Conservation (phyloP, 768 basidiomycete genomes). For the Exidia glandulosa region DNA sequence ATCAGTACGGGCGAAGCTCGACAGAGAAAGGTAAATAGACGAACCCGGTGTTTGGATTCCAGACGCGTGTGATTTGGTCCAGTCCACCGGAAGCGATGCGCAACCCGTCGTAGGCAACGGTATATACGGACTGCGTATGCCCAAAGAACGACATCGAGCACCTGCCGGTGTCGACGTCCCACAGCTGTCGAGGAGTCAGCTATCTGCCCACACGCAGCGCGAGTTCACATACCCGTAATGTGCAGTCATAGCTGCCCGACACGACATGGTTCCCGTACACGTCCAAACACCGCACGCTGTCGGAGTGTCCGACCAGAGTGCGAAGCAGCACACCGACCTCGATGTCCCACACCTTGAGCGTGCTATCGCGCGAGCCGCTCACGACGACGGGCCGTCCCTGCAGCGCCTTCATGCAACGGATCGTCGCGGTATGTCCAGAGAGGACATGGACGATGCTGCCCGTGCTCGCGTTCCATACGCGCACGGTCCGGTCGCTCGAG, state of each 20-base stretch:
- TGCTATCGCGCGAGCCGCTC: conserved; percentile 79
- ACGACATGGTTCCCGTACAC: conserved; percentile 75
- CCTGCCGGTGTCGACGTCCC: conserved; percentile 83
- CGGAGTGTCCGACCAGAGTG: conserved; percentile 62
- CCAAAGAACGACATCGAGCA: conserved; percentile 75
- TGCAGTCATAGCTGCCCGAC: conserved; percentile 89
- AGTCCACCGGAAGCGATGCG: conserved; percentile 77
- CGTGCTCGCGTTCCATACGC: conserved; percentile 65
- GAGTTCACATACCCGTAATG: conserved; percentile 66
- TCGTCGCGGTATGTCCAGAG: conserved; percentile 78
- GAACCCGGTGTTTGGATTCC: conserved; percentile 80
- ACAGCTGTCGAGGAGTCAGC: conserved; percentile 43
- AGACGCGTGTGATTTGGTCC: conserved; percentile 87
- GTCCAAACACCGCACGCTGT: conserved; percentile 82
- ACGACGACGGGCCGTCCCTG: conserved; percentile 83
- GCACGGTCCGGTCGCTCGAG: conserved; percentile 84
- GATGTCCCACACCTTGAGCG: conserved; percentile 88
- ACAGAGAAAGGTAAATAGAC: too few relatives aligned
- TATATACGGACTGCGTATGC: conserved; percentile 83
- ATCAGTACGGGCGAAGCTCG: too few relatives aligned
- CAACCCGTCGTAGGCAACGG: conserved; percentile 80
- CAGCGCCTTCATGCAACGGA: conserved; percentile 81
- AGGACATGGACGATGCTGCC: conserved; percentile 52
- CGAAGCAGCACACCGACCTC: conserved; percentile 57
- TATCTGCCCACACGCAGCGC: neutral